phyloP scores from a whole-genome alignment of 306 rosid genomes.

The Rubus parviflorus region DNA sequence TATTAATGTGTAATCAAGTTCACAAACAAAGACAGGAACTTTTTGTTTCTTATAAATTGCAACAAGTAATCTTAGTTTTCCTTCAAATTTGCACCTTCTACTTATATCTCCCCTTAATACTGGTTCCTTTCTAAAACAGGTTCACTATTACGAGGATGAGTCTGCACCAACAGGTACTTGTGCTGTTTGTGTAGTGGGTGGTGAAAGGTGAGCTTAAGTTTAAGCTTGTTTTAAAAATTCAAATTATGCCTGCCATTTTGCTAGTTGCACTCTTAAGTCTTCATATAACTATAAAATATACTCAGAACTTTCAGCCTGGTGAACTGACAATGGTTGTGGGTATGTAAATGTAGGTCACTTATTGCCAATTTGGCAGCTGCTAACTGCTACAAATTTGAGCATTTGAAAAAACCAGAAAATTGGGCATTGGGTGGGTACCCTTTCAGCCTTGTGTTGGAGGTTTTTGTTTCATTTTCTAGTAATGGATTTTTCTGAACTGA shows the following conservation, averaged over 20 bases:
- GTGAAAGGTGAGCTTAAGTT: conserved; percentile 63
- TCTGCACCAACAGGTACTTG: conserved; percentile 28
- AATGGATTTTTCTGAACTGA: neutral
- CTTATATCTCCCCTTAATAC: neutral
- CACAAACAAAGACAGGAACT: neutral
- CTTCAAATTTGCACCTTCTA: neutral
- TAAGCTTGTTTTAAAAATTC: neutral
- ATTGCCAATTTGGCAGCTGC: conserved; percentile 96
- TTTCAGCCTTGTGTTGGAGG: neutral
- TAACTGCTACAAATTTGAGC: conserved; percentile 88
- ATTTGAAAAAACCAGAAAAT: conserved; percentile 74
- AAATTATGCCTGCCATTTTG: neutral
- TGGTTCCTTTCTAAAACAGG: conserved; percentile 40
- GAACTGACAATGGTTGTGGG: neutral
- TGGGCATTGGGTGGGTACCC: conserved; percentile 94
- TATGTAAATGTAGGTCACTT: conserved; percentile 60
- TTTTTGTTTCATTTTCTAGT: conserved; percentile 11
- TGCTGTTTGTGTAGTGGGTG: conserved; percentile 29
- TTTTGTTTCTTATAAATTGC: neutral
- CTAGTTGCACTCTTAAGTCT: neutral
- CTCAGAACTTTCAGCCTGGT: neutral
- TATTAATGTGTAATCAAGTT: neutral
- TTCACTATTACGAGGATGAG: conserved; percentile 85
- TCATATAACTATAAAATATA: neutral
- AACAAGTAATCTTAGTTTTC: conserved; percentile 1